phyloP scores from a whole-genome alignment of 2,329 filamentous ascomycete genomes.

The Trichoderma sp. region DNA sequence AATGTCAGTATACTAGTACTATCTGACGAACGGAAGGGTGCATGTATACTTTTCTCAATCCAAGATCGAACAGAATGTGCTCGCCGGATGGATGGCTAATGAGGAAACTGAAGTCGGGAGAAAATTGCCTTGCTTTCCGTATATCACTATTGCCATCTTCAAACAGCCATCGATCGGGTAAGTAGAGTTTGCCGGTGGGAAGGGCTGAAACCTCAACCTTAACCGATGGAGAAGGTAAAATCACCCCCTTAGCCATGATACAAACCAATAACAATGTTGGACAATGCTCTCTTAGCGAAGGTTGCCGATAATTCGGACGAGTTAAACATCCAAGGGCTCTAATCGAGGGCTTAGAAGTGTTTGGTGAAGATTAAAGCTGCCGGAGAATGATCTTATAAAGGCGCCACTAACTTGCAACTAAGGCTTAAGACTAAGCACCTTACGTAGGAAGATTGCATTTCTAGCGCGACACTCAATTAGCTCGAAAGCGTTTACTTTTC shows the following conservation, averaged over 20 bases:
- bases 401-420: background rate
- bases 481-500: background rate
- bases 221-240: background rate
- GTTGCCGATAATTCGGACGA: background rate
- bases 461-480: background rate
- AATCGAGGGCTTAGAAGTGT: no score
- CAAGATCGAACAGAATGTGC: background rate
- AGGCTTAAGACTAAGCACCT: background rate
- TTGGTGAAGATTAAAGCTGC: background rate
- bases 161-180: constrained; percentile 6
- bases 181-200: constrained; percentile 1
- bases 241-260: background rate
- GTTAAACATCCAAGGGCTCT: background rate
- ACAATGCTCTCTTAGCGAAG: background rate
- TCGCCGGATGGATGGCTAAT: constrained; percentile 1
- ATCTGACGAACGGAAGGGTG: background rate
- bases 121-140: background rate
- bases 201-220: background rate
- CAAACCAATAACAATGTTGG: background rate
- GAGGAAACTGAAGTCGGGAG: constrained; percentile 1
- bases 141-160: constrained; percentile 5
- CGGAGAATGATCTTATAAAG: background rate
- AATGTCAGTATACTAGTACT: background rate
- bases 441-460: background rate
- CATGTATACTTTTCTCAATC: background rate